Evolutionary conservation across 1,139 yeast genomes (phyloP).

Genomic region (Torulaspora pretoriensis): DNA sequence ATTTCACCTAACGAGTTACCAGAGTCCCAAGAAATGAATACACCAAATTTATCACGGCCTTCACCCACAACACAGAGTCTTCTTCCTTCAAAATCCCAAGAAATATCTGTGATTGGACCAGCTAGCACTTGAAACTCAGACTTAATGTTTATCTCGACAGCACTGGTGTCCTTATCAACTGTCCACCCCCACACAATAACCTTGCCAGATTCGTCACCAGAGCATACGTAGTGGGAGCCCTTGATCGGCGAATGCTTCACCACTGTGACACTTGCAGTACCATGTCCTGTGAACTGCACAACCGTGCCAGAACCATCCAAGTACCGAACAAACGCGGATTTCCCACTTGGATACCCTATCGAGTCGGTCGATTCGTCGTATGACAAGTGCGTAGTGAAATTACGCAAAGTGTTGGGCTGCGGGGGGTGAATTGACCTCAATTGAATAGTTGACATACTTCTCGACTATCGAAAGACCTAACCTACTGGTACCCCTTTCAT

Average conservation of each 20-base stretch:
- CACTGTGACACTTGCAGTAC: conserved; percentile 61
- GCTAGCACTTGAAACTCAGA: conserved; percentile 79
- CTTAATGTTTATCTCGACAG: conserved; percentile 55
- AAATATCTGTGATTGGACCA: conserved; percentile 76
- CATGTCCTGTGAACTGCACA: conserved; percentile 69
- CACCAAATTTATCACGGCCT: conserved; percentile 89
- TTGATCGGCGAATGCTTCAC: conserved; percentile 71
- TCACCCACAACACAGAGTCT: conserved; percentile 93
- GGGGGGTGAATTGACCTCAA: conserved; percentile 54
- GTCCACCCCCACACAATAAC: conserved; percentile 79
- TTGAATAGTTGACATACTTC: conserved; percentile 19
- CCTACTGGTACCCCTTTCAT: background rate
- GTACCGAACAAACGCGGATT: conserved; percentile 70
- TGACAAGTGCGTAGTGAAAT: conserved; percentile 61
- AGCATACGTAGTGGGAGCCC: conserved; percentile 83
- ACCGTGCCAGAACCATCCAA: conserved; percentile 43
- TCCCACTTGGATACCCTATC: conserved; percentile 77
- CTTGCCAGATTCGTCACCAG: conserved; percentile 85
- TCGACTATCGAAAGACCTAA: background rate
- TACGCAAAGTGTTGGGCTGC: conserved; percentile 73
- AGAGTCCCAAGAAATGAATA: conserved; percentile 87
- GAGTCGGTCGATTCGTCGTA: conserved; percentile 66
- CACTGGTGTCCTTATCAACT: conserved; percentile 21
- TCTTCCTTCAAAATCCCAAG: conserved; percentile 89
- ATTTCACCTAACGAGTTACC: conserved; percentile 96